phyloP scores from a whole-genome alignment of 2,329 filamentous ascomycete genomes.

The Penicillium thymicola region DNA sequence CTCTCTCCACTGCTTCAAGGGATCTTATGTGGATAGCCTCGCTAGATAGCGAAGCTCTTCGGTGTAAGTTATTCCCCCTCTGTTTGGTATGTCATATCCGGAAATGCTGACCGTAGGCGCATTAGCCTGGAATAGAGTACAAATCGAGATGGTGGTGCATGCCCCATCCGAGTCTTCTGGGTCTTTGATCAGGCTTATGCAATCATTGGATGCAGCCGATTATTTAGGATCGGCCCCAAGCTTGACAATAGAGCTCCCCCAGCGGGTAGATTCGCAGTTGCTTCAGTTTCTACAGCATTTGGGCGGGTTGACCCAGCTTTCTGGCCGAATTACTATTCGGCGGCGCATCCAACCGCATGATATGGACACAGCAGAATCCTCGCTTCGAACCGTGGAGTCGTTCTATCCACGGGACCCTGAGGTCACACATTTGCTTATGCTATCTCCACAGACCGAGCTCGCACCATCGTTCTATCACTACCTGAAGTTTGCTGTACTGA shows the following conservation, averaged over 20 bases:
- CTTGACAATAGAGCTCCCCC: slow-evolving; percentile 80
- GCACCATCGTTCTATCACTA: slow-evolving; percentile 83
- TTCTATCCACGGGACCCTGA: slow-evolving; percentile 71
- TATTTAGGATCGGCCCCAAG: slow-evolving; percentile 69
- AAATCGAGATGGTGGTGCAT: slow-evolving; percentile 80
- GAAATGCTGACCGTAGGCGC: slow-evolving; percentile 10
- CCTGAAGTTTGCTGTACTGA: slow-evolving; percentile 71
- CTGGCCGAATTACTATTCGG: slow-evolving; percentile 61
- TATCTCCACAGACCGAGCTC: slow-evolving; percentile 77
- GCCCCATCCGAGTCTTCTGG: slow-evolving; percentile 68
- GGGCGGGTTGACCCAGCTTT: slow-evolving; percentile 61
- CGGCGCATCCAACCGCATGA: slow-evolving; percentile 65
- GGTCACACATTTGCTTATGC: slow-evolving; percentile 73
- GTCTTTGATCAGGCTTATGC: slow-evolving; percentile 70
- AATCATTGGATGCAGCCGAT: slow-evolving; percentile 71
- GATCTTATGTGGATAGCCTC: slow-evolving; percentile 73
- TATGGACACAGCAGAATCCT: slow-evolving; percentile 65
- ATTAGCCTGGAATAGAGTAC: slow-evolving; percentile 71
- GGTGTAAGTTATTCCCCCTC: slow-evolving; percentile 46
- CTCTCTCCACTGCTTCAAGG: slow-evolving; percentile 63
- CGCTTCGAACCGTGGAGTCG: slow-evolving; percentile 74
- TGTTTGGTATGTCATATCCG: background rate
- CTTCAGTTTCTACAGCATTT: slow-evolving; percentile 62
- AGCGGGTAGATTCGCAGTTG: slow-evolving; percentile 63
- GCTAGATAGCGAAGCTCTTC: slow-evolving; percentile 69